phyloP scores from a whole-genome alignment of 2,329 filamentous ascomycete genomes.

The Scytalidium lignicola region DNA sequence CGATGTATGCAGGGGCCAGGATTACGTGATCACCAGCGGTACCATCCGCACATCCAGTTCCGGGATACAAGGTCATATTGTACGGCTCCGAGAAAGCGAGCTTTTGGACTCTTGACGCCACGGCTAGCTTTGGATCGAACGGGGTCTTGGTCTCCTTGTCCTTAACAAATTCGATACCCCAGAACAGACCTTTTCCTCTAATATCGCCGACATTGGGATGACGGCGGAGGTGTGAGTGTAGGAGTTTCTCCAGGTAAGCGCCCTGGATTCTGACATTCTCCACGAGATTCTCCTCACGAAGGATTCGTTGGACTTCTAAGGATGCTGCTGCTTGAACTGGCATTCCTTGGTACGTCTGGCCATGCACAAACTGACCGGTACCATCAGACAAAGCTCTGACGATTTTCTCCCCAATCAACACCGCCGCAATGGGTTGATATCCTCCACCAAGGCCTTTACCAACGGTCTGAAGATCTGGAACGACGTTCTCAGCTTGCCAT shows the following conservation, averaged over 20 bases:
- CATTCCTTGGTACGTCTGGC: conserved; percentile 55
- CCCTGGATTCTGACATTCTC: conserved; percentile 54
- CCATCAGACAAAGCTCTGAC: conserved; percentile 33
- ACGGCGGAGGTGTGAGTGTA: conserved; percentile 37
- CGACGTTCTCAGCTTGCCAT: conserved; percentile 46
- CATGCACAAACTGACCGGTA: conserved; percentile 25
- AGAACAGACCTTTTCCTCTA: conserved; percentile 54
- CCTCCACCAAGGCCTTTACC: conserved; percentile 64
- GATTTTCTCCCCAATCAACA: conserved; percentile 50
- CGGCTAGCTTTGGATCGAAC: conserved; percentile 35
- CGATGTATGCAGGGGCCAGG: conserved; percentile 55
- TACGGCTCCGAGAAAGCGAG: conserved; percentile 33
- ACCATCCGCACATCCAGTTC: conserved; percentile 51
- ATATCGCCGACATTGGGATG: conserved; percentile 54
- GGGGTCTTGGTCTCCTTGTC: conserved; percentile 45
- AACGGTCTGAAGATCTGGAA: conserved; percentile 61
- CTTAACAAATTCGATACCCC: conserved; percentile 50
- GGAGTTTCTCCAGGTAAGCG: conserved; percentile 34
- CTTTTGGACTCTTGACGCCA: conserved; percentile 46
- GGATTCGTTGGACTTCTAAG: conserved; percentile 56
- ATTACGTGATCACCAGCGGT: conserved; percentile 56
- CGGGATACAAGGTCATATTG: conserved; percentile 55
- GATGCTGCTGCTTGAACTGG: conserved; percentile 56
- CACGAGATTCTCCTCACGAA: conserved; percentile 52
- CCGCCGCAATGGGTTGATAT: conserved; percentile 54